Percentiles rank a stretch among this genome's conserved stretches.
Evolutionary conservation across 192 early-diverging fungal genomes (phyloP).

Genomic region (Rhizoclosmatium globosum): DNA sequence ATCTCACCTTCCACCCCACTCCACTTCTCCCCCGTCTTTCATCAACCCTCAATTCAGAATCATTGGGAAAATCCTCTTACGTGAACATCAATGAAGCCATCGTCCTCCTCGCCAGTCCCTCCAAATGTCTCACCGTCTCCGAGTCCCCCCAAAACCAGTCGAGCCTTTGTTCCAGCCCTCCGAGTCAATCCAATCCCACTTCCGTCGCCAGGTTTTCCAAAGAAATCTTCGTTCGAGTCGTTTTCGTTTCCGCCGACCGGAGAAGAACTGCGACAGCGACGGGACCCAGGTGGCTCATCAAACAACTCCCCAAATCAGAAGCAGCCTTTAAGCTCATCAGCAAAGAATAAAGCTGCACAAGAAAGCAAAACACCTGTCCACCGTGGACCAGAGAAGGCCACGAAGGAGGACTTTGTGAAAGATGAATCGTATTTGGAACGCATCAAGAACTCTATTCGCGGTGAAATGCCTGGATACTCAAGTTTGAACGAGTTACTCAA

Average conservation of each 20-base stretch:
- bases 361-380: neutral
- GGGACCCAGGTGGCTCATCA: neutral
- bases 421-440: neutral
- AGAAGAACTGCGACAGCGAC: neutral
- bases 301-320: neutral
- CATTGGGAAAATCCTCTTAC: too few relatives aligned
- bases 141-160: too few relatives aligned
- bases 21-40: too few relatives aligned
- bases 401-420: neutral
- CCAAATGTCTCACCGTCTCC: too few relatives aligned
- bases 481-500: neutral
- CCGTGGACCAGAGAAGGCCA: neutral
- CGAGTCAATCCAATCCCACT: slow-evolving; percentile 13
- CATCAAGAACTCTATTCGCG: slow-evolving; percentile 2
- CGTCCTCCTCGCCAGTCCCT: too few relatives aligned
- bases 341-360: neutral
- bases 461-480: slow-evolving; percentile 6
- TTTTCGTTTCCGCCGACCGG: neutral
- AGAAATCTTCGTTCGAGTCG: neutral
- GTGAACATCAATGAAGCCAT: too few relatives aligned
- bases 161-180: neutral
- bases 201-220: neutral
- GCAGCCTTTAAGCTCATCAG: neutral
- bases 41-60: too few relatives aligned
- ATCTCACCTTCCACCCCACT: too few relatives aligned